These are phyloP conservation scores for Biscutella auriculata DNA, from an alignment of 441 rosid genomes.

Conservation along the genomic window DNA sequence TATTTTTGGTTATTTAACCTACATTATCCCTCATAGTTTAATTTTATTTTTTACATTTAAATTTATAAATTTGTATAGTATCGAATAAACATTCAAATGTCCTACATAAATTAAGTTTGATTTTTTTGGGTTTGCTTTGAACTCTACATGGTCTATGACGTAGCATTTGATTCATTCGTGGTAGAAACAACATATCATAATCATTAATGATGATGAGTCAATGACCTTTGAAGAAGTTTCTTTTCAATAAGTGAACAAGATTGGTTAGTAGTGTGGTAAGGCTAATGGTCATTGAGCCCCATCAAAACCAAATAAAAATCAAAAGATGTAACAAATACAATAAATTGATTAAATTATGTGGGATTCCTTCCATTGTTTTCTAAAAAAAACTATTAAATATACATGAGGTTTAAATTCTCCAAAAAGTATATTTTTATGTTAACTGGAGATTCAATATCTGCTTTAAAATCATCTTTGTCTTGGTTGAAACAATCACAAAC, in stretches of 20 bases:
- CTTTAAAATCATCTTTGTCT: slow-evolving; percentile 16
- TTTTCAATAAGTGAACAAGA: slow-evolving; percentile 15
- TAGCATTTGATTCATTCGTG: slow-evolving; percentile 21
- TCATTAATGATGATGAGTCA: neutral
- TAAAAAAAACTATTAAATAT: neutral
- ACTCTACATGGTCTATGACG: slow-evolving; percentile 20
- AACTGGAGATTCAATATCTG: slow-evolving; percentile 11
- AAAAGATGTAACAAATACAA: neutral
- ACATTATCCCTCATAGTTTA: too few relatives aligned
- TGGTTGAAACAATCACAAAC: slow-evolving; percentile 23
- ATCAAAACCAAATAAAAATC: neutral
- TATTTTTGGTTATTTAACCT: too few relatives aligned
- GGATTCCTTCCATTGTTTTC: neutral
- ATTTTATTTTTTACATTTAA: too few relatives aligned
- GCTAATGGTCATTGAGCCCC: slow-evolving; percentile 15
- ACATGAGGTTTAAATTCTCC: slow-evolving; percentile 15
- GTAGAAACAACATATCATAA: slow-evolving; percentile 5
- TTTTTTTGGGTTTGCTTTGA: slow-evolving; percentile 12
- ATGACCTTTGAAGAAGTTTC: slow-evolving; percentile 8
- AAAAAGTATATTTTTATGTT: slow-evolving; percentile 10
- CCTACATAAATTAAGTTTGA: neutral
- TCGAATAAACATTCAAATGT: too few relatives aligned
- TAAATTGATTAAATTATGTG: neutral
- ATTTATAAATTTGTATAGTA: too few relatives aligned
- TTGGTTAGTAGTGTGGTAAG: slow-evolving; percentile 16